These are phyloP conservation scores for thale cress (Arabidopsis thaliana) DNA, from an alignment of 345 rosid genomes.

Conservation along the genomic window TAIR10.1 NC_003076.8:24379001-24379500, in stretches of 20 bases:
- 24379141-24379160: constrained; percentile 35
- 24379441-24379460: too few species aligned
- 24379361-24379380: not conserved
- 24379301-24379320: not conserved
- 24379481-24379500: not conserved
- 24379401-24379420: not conserved
- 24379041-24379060: too few species aligned
- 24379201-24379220: not conserved
- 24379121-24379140: constrained; percentile 32
- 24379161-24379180: constrained; percentile 9
- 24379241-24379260: constrained; percentile 9
- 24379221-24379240: constrained; percentile 9
- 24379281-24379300: not conserved
- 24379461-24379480: not conserved
- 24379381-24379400: not conserved
- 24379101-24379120: constrained; percentile 20
- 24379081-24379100: too few species aligned
- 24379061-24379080: too few species aligned
- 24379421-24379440: not conserved
- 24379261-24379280: constrained; percentile 3
- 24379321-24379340: not conserved
- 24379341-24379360: not conserved
- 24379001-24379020: too few species aligned
- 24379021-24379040: too few species aligned
- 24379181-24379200: not conserved